These are phyloP conservation scores for Coelastrella sp. DNA, from an alignment of 139 green algal species.

Conservation along the genomic window DNA sequence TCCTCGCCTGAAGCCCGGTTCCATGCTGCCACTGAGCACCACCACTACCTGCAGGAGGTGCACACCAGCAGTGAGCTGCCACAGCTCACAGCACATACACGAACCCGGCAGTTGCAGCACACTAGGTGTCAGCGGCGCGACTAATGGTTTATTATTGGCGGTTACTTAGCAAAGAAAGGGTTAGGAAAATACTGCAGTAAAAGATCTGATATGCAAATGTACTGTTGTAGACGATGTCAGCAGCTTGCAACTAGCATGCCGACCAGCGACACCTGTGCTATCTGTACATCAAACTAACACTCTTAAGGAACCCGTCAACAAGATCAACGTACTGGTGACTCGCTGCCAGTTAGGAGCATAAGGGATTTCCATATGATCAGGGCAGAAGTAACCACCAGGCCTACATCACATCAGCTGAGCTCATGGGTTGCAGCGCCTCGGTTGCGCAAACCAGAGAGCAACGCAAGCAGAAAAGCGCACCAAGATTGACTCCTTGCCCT, in stretches of 20 bases:
- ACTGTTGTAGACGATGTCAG: no score
- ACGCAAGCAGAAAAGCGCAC: constrained; percentile 47
- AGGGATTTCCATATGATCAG: constrained; percentile 99
- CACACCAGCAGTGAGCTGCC: not conserved
- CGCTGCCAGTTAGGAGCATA: constrained; percentile 93
- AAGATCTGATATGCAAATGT: no score
- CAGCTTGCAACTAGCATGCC: no score
- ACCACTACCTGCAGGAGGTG: constrained; percentile 89
- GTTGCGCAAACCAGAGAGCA: not conserved
- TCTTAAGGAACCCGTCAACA: not conserved
- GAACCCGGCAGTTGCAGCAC: no score
- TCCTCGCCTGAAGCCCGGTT: constrained; percentile 95
- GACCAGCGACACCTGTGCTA: no score
- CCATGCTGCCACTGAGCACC: constrained; percentile 98
- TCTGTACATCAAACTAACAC: no score
- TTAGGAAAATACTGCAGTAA: no score
- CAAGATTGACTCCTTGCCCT: constrained; percentile 76
- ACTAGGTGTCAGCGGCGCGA: no score
- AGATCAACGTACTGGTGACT: constrained; percentile 83
- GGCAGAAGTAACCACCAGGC: constrained; percentile 95
- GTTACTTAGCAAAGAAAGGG: no score
- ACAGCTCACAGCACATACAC: not conserved
- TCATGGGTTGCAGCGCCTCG: not conserved
- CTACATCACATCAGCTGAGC: constrained; percentile 54
- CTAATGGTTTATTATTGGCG: no score